Conservation (phyloP, 2,329 filamentous ascomycete species). For the Colletotrichum coccodes region DNA sequence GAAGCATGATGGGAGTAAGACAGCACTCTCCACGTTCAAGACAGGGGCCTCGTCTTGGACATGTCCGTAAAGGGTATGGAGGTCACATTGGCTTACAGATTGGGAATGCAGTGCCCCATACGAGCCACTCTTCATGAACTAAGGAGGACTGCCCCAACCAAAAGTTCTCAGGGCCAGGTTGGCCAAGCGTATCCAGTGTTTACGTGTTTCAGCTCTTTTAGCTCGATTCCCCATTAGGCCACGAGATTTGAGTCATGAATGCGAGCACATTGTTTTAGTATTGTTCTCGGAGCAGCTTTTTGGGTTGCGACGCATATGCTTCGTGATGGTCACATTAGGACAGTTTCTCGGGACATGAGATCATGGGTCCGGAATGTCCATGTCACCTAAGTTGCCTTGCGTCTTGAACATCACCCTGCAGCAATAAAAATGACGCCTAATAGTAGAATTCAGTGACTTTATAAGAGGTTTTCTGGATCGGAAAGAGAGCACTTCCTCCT, state of each 20-base stretch:
- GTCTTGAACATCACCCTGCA: neutral
- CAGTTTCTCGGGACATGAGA: no score
- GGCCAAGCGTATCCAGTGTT: constrained; percentile 9
- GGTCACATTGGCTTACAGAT: constrained; percentile 11
- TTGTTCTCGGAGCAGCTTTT: neutral
- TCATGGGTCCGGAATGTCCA: neutral
- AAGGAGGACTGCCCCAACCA: neutral
- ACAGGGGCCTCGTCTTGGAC: neutral
- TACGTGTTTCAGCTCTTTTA: constrained; percentile 25
- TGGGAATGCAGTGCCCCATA: constrained; percentile 5
- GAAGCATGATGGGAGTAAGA: neutral
- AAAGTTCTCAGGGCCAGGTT: neutral
- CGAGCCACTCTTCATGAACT: constrained; percentile 1
- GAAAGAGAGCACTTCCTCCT: no score
- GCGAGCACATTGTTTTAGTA: neutral
- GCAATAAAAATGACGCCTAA: neutral
- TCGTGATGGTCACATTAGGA: neutral
- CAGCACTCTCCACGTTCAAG: neutral
- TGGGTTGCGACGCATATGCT: neutral
- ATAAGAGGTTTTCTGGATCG: neutral
- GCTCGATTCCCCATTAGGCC: neutral
- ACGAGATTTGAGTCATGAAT: constrained; percentile 1
- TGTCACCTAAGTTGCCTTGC: neutral
- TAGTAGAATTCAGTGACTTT: neutral
- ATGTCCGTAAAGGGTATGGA: neutral